Evolutionary conservation across 176 grass and related monocot genomes (phyloP).

Genomic region (Puccinellia tenuiflora): DNA sequence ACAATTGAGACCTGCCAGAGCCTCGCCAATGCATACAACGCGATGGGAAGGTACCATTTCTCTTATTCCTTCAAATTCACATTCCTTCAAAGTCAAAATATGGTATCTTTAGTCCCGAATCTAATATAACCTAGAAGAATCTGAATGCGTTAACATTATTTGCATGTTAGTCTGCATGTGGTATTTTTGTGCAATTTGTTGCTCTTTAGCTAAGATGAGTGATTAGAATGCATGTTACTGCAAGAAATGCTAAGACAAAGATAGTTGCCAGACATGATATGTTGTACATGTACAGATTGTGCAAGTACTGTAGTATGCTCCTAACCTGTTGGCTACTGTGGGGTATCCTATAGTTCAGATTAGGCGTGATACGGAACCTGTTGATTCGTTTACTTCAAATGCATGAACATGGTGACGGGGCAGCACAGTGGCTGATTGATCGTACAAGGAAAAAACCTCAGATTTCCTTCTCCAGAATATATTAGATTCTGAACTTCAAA

Average conservation of each 20-base stretch:
- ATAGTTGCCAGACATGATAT: not conserved
- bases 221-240: not conserved
- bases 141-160: not conserved
- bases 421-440: not conserved
- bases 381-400: not conserved
- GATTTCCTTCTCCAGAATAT: not conserved
- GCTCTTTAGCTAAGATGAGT: not conserved
- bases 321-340: not conserved
- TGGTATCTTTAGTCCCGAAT: not conserved
- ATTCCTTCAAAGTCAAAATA: not conserved
- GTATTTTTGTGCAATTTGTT: not conserved
- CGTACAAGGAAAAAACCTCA: not conserved
- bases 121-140: not conserved
- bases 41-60: slow-evolving; percentile 65
- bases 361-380: not conserved
- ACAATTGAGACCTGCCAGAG: slow-evolving; percentile 81
- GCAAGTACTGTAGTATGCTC: not conserved
- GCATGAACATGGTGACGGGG: not conserved
- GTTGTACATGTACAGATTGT: not conserved
- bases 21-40: slow-evolving; percentile 77
- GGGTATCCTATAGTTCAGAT: not conserved
- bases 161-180: not conserved
- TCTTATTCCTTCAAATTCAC: not conserved
- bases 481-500: not conserved
- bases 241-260: not conserved